These are phyloP conservation scores for Epichloe sibirici DNA, from an alignment of 2,329 filamentous ascomycete genomes.

Conservation along the genomic window DNA sequence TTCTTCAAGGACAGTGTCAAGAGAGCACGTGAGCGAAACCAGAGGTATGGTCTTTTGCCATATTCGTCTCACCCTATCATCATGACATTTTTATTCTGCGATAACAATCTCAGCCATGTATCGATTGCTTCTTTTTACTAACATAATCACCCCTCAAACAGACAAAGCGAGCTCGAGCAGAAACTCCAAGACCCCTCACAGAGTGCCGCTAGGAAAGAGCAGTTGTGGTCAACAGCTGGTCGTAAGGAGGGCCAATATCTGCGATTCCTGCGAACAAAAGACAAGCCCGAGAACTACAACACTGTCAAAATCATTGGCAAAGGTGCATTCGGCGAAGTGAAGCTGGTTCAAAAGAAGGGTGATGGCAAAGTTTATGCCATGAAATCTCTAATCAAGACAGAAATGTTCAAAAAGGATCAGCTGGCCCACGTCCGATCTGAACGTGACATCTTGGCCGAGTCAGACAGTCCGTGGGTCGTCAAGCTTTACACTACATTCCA, in stretches of 20 bases:
- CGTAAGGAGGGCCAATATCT: conserved; percentile 87
- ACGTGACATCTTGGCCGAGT: conserved; percentile 93
- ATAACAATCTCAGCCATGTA: too few species aligned
- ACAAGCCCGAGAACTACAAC: conserved; percentile 86
- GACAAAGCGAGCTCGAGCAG: conserved; percentile 84
- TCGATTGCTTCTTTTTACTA: not conserved
- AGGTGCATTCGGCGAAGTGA: conserved; percentile 96
- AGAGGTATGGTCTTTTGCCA: conserved; percentile 49
- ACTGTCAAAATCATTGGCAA: conserved; percentile 98
- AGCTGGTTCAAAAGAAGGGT: conserved; percentile 89
- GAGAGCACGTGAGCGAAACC: conserved; percentile 85
- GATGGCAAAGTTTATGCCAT: conserved; percentile 97
- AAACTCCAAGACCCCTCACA: conserved; percentile 68
- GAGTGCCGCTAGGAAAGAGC: conserved; percentile 63
- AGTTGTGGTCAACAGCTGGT: conserved; percentile 73
- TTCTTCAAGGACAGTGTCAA: conserved; percentile 99
- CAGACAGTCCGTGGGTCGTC: conserved; percentile 98
- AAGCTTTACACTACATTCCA: conserved; percentile 98
- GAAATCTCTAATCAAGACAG: conserved; percentile 95
- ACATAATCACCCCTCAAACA: conserved; percentile 24
- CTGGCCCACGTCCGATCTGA: conserved; percentile 94
- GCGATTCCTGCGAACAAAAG: conserved; percentile 85
- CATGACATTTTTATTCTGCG: not conserved
- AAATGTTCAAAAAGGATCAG: conserved; percentile 99
- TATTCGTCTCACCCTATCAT: not conserved